Base-by-base conservation (phyloP, 768 basidiomycete species). In the Lentinula lateritia region DNA sequence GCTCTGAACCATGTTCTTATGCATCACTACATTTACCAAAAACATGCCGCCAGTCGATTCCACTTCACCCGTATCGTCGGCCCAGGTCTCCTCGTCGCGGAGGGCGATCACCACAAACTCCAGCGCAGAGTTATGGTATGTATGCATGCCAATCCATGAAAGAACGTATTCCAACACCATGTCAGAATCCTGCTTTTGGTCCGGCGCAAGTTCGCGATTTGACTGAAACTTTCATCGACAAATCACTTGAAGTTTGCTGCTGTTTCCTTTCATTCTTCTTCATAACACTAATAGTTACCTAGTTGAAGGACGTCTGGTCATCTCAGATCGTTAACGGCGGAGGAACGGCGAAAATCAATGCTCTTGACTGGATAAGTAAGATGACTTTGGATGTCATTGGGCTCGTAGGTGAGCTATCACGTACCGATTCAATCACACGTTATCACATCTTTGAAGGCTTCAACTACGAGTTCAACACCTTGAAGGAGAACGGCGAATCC, bases 351-450 rank as follows among this genome's bases (percentile, higher is more conserved):
- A 73, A 72, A 9, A 74, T 91, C 41, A 86, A 94, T 39, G 82
- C 86, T 1, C 74, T 88, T 34, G 73, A 77, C 5, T 90, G 86
- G 83, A 74, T 92, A 2, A 84, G 83, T 45, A 82, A 82, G 58
- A 82, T 83, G 57, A 91, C 90, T 5, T 75, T 93, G 6, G 92
- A 93, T 64, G 82, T 90, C 61, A 92, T 94, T 53, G 90, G 90
- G 7, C 75, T 88, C 38, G 87, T 76, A 73, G 85, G 88, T 65
- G 46, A 48, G 20, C 78, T 18, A 18, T 34, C 20, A 4, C 41
- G 1, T 46, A 28, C 36, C 18, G 8, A 6, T 8, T 7, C 12
- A 34, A 18, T 58, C 16, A 36, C 20, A 42, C 15, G 15, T 20
- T 13, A 15, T 42, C n/a, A 13, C 8, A 28, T 50, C 1, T 35